Base-by-base conservation (phyloP, 768 basidiomycete species). In the Boletus insuetus region DNA sequence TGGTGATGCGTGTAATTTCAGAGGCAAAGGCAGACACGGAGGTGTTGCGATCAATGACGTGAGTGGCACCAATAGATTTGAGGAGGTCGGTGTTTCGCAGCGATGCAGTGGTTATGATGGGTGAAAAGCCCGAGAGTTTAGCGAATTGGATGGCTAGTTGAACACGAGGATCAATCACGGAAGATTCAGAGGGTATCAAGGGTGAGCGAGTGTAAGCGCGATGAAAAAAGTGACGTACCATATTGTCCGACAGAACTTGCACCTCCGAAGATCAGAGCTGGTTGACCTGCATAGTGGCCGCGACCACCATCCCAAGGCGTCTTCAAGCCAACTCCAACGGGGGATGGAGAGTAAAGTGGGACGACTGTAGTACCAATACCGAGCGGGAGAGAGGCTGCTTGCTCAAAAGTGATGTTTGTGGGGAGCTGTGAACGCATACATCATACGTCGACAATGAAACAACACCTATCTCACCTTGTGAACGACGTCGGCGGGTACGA, bases 21-120 rank as follows among this genome's bases (percentile, higher is more conserved):
- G 58, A 45, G 9, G 55, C 46, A 29, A 65, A 49, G 1, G 59
- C 46, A 19, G 57, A 22, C 0, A 46, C 24, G 3, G 70, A 20
- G 17, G 59, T 56, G 46, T 66, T 58, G 24, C 69, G 65, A 58
- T 73, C 72, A 42, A 78, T 59, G 22, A 77, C 64, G 51, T 72
- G 65, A 0, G 75, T 75, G 17, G 76, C 75, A 9, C 75, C 75
- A 12, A 73, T 62, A 6, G 70, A 68, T 43, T 66, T 67, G 12
- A 77, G 64, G 31, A 67, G 64, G 11, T 57, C 66, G 0, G 64
- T 51, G 54, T 77, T 74, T 43, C 68, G 65, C 17, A 58, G 49
- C 3, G 77, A 77, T 7, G 77, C 71, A 0, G 77, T 78, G 14
- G 74, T 69, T 40, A 77, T 69, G 39, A 78, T 73, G 0, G 70